Percentiles rank a stretch among this genome's conserved stretches.
Evolutionary conservation across 345 rosid species (phyloP).

Genomic region (Melaleuca alternifolia): DNA sequence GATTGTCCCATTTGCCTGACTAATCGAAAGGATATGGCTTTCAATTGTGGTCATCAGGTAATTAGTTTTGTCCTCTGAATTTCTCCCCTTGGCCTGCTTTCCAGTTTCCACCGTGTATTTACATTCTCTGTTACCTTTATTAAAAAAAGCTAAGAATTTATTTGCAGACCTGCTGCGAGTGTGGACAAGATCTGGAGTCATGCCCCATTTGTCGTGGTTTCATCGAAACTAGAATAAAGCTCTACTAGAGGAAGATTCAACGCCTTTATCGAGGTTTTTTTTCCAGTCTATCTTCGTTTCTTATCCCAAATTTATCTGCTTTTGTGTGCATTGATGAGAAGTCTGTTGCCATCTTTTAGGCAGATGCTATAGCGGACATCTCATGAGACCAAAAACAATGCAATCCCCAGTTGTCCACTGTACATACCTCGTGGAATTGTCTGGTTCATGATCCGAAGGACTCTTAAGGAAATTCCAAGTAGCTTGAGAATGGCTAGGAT

Average conservation of each 20-base stretch:
- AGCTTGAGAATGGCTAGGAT: not conserved
- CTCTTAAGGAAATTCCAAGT: not conserved
- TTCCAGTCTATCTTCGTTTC: not conserved
- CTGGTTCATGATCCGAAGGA: not conserved
- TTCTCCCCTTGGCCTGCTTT: not conserved
- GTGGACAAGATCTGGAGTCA: slow-evolving; percentile 59
- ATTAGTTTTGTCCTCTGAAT: not conserved
- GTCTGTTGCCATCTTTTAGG: not conserved
- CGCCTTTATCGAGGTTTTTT: not conserved
- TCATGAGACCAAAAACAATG: not conserved
- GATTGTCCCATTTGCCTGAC: slow-evolving; percentile 57
- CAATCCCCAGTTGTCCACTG: not conserved
- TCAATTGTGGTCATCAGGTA: slow-evolving; percentile 84
- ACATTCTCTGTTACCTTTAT: not conserved
- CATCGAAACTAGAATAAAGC: slow-evolving; percentile 73
- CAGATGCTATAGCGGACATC: not conserved
- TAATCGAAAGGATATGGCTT: slow-evolving; percentile 61
- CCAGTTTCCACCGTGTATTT: not conserved
- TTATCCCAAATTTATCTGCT: not conserved
- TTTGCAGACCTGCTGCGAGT: slow-evolving; percentile 75
- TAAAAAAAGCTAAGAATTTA: not conserved
- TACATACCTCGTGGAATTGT: not conserved
- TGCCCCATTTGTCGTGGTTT: slow-evolving; percentile 82
- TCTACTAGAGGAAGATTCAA: slow-evolving; percentile 30
- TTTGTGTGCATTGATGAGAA: not conserved